Evolutionary conservation across 2,329 filamentous ascomycete species (phyloP).

Genomic region (Aspergillus transmontanensis): DNA sequence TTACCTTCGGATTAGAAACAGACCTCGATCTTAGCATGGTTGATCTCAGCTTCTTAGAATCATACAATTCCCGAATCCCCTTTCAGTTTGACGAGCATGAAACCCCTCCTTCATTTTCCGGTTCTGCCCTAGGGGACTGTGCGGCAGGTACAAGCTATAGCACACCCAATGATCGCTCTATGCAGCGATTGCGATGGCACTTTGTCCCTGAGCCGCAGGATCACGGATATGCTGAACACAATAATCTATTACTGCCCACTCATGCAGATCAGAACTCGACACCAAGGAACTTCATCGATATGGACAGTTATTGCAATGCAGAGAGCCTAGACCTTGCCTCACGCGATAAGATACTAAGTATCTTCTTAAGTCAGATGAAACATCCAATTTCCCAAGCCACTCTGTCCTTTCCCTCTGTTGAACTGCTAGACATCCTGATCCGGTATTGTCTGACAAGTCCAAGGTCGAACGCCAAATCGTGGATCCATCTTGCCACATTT

Average conservation of each 20-base stretch:
- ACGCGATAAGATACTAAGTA: not conserved
- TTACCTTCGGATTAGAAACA: constrained; percentile 19
- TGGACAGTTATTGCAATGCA: not conserved
- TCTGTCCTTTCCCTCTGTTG: not conserved
- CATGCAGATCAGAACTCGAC: not conserved
- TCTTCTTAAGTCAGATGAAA: not conserved
- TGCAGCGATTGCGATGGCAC: constrained; percentile 31
- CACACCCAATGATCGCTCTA: constrained; percentile 14
- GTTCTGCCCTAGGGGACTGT: not conserved
- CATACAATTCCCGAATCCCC: constrained; percentile 33
- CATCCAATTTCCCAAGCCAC: not conserved
- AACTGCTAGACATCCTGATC: not conserved
- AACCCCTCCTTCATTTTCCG: not conserved
- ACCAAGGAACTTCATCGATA: not conserved
- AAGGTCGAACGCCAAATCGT: not conserved
- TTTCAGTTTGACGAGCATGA: constrained; percentile 27
- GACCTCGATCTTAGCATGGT: constrained; percentile 34
- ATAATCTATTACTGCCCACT: constrained; percentile 33
- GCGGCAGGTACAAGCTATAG: not conserved
- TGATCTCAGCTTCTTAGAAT: constrained; percentile 36
- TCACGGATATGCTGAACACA: constrained; percentile 33
- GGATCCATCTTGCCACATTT: constrained; percentile 36
- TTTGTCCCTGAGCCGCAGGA: constrained; percentile 36
- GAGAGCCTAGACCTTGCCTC: not conserved
- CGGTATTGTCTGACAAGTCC: not conserved